Conservation (phyloP, 176 grass and related monocot genomes). For the Coix lacrymajobi region DNA sequence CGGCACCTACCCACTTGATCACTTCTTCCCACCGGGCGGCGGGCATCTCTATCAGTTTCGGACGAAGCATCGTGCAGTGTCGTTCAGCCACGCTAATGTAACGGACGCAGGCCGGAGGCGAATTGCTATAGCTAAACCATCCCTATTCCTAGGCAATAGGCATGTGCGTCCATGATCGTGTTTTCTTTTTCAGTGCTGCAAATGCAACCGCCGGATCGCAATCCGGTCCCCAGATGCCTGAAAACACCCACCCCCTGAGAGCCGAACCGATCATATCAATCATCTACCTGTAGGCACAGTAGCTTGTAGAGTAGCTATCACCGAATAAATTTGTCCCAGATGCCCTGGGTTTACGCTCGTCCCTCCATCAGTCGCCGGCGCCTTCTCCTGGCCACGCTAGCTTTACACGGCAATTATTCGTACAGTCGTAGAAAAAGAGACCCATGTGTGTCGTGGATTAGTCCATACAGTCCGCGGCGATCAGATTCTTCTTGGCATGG, state of each 20-base stretch:
- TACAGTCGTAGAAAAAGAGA: not conserved
- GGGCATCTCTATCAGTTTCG: not conserved
- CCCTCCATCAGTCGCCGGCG: not conserved
- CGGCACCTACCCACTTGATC: too few species aligned
- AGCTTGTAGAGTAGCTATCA: not conserved
- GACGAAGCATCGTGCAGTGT: not conserved
- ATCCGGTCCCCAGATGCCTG: not conserved
- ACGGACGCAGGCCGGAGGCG: too few species aligned
- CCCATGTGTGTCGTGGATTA: not conserved
- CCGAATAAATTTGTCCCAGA: not conserved
- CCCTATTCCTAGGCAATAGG: too few species aligned
- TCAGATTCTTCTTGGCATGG: conserved; percentile 9
- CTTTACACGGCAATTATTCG: not conserved
- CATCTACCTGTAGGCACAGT: too few species aligned
- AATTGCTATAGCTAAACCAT: too few species aligned
- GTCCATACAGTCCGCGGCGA: not conserved
- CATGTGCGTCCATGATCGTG: too few species aligned
- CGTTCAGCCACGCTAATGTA: too few species aligned
- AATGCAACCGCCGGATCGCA: too few species aligned
- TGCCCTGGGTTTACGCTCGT: not conserved
- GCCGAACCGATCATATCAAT: not conserved
- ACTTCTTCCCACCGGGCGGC: too few species aligned
- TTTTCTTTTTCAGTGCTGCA: too few species aligned
- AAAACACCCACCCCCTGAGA: not conserved
- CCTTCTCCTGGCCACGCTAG: not conserved